Evolutionary conservation across 1,284 basidiomycete genomes (phyloP).

Genomic region (Cryptococcus sp.): DNA sequence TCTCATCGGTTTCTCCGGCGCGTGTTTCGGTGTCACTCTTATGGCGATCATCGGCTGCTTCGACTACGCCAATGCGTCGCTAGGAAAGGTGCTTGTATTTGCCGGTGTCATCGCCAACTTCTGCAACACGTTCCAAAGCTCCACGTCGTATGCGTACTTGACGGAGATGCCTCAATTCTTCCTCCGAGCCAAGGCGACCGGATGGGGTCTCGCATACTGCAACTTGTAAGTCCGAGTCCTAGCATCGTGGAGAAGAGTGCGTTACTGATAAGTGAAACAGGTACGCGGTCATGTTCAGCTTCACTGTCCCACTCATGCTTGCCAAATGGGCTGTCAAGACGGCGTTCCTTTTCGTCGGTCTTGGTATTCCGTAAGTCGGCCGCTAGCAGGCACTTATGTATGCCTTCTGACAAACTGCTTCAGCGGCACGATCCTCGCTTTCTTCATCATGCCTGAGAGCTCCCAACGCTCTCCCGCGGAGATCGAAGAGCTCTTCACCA

Average conservation of each 20-base stretch:
- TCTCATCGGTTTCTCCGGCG: conserved; percentile 29
- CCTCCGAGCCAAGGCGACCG: conserved; percentile 21
- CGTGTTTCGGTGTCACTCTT: conserved; percentile 24
- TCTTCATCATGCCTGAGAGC: conserved; percentile 28
- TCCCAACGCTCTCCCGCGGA: conserved; percentile 24
- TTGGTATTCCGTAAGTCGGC: conserved; percentile 26
- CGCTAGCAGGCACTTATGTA: neutral
- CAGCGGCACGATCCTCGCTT: conserved; percentile 26
- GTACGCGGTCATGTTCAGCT: conserved; percentile 29
- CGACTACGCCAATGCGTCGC: conserved; percentile 20
- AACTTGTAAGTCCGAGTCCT: conserved; percentile 21
- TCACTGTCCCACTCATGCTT: conserved; percentile 35
- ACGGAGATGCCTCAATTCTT: conserved; percentile 30
- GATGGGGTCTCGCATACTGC: conserved; percentile 32
- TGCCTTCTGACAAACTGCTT: neutral
- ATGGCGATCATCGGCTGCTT: conserved; percentile 33
- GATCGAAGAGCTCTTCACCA: conserved; percentile 31
- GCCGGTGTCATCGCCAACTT: conserved; percentile 30
- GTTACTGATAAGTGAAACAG: conserved; percentile 4
- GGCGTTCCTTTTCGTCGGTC: conserved; percentile 26
- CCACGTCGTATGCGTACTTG: conserved; percentile 30
- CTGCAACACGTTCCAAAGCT: conserved; percentile 30
- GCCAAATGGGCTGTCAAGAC: conserved; percentile 28
- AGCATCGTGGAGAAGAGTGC: neutral
- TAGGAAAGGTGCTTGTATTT: conserved; percentile 28